Percentiles rank a stretch among this genome's conserved stretches.
Conservation (phyloP, 2,329 filamentous ascomycete species). For the Colletotrichum salicis region DNA sequence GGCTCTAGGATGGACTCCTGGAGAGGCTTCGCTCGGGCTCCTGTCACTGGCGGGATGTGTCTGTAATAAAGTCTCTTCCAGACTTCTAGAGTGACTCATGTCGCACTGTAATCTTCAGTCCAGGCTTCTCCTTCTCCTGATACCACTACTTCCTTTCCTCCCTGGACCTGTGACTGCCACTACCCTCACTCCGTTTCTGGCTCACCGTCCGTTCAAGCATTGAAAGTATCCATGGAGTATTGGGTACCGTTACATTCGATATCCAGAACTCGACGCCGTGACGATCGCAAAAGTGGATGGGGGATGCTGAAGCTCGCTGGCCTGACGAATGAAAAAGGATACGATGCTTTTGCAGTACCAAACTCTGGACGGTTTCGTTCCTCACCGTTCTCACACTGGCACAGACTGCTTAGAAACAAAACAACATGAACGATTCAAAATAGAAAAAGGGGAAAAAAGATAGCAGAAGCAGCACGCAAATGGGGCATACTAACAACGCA, state of each 20-base stretch:
- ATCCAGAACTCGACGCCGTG: slow-evolving; percentile 12
- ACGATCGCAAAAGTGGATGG: slow-evolving; percentile 27
- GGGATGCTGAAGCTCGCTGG: background rate
- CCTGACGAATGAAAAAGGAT: background rate
- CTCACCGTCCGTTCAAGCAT: background rate
- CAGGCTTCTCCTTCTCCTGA: background rate
- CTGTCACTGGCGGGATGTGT: slow-evolving; percentile 3
- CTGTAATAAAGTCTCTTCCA: background rate
- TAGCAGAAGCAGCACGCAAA: background rate
- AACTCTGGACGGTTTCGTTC: background rate
- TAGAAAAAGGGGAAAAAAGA: background rate
- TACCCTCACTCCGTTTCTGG: slow-evolving; percentile 16
- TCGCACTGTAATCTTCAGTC: slow-evolving; percentile 1
- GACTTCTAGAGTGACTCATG: slow-evolving; percentile 4
- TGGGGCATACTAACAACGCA: too few species aligned
- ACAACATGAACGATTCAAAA: background rate
- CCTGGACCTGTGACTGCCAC: background rate
- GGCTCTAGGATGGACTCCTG: background rate
- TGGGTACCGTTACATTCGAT: slow-evolving; percentile 31
- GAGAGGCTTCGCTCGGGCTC: background rate
- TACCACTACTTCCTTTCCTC: background rate
- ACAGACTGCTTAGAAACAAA: too few species aligned
- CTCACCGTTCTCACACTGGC: background rate
- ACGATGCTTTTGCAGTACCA: background rate
- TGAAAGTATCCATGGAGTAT: background rate